These are phyloP conservation scores for Helotiales sp. DNA, from an alignment of 2,329 filamentous ascomycete genomes.

Conservation along the genomic window DNA sequence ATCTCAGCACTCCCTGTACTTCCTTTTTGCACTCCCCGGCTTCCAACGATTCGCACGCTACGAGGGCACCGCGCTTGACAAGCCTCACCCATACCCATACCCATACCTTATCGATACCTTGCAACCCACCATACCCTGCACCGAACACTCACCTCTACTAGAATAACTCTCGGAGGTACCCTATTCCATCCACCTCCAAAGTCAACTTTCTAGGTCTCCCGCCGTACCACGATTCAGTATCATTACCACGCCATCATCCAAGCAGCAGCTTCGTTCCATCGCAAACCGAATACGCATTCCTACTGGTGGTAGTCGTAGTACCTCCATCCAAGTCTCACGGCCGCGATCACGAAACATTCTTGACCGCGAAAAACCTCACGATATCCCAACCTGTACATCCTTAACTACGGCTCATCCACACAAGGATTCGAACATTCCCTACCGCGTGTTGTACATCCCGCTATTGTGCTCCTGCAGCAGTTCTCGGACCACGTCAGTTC, in stretches of 20 bases:
- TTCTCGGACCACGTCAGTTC: conserved; percentile 29
- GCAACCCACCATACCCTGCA: not conserved
- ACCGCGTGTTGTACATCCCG: conserved; percentile 24
- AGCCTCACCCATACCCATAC: conserved; percentile 6
- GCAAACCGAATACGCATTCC: not conserved
- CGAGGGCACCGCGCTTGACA: not conserved
- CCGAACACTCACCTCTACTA: too few species aligned
- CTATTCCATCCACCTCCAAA: not conserved
- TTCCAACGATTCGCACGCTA: not conserved
- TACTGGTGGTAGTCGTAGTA: not conserved
- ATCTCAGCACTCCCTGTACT: not conserved
- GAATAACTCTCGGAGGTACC: conserved; percentile 1
- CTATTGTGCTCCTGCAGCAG: conserved; percentile 25
- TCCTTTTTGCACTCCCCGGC: not conserved
- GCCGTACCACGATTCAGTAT: conserved; percentile 1
- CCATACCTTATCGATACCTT: conserved; percentile 10
- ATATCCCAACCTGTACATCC: not conserved
- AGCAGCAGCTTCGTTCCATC: conserved; percentile 1
- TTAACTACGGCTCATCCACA: not conserved
- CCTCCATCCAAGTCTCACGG: not conserved
- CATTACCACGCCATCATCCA: not conserved
- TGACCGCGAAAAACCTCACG: not conserved
- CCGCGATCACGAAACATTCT: conserved; percentile 1
- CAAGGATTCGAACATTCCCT: not conserved
- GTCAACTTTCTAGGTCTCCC: not conserved